phyloP scores from a whole-genome alignment of 805 yeast species.

The Maudiozyma turicensis region DNA sequence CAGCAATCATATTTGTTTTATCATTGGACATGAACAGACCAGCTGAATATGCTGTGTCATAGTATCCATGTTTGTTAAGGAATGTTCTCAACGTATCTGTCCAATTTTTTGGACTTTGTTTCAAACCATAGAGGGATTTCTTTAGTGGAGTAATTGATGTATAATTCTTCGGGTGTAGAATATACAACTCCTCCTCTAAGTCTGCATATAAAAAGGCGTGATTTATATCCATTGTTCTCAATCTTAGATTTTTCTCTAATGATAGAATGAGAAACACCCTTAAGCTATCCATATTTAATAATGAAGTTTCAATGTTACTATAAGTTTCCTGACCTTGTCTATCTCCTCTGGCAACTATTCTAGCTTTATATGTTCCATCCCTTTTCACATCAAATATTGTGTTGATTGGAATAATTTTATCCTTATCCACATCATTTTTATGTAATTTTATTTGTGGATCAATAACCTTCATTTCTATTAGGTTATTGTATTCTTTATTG shows the following conservation, averaged over 20 bases:
- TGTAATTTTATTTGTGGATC: slow-evolving; percentile 1
- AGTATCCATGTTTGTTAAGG: neutral
- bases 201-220: slow-evolving; percentile 2
- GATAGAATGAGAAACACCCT: slow-evolving; percentile 1
- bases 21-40: slow-evolving; percentile 4
- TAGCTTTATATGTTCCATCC: slow-evolving; percentile 4
- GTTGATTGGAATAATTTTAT: neutral
- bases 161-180: neutral
- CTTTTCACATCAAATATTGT: slow-evolving; percentile 3
- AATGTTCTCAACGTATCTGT: slow-evolving; percentile 3
- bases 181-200: neutral
- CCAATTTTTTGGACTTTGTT: slow-evolving; percentile 9
- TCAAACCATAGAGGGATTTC: slow-evolving; percentile 4
- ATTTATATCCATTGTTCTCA: slow-evolving; percentile 2
- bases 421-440: neutral
- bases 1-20: slow-evolving; percentile 4
- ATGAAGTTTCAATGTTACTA: neutral
- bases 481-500: slow-evolving; percentile 4
- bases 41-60: slow-evolving; percentile 4
- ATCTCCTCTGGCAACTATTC: slow-evolving; percentile 4
- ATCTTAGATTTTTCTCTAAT: neutral
- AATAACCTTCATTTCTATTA: slow-evolving; percentile 4
- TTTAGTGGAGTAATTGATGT: neutral
- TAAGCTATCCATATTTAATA: neutral
- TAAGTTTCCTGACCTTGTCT: slow-evolving; percentile 1